Base-by-base conservation (phyloP, 495 filamentous ascomycete genomes). In the Parachaetomium inaequale region DNA sequence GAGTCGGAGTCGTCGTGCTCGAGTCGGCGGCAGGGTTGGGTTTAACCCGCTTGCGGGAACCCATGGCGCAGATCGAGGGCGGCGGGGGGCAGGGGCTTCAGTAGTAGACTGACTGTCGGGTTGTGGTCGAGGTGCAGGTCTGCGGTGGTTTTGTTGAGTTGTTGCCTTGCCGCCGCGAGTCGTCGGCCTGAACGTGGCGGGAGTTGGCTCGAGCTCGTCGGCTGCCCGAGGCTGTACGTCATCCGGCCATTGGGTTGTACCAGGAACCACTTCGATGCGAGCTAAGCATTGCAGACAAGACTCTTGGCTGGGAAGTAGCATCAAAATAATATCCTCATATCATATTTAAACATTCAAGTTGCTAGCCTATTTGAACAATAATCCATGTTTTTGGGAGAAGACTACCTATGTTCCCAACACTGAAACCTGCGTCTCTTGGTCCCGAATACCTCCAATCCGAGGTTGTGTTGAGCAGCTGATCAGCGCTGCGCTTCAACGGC, bases 1-100 rank as follows among this genome's bases (percentile, higher is more conserved):
- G 26, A 1, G 15, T 47, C 15, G 57, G 23, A 15, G 62, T 56
- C n/a, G 63, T 19, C 2, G 65, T 45, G 40, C 68, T 75, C 61
- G 69, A 62, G 28, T 67, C 66, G 1, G 55, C 29, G 32, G 69
- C 61, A 31, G 82, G 80, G 66, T 83, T 85, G 63, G 78, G 81
- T 75, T 84, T 87, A 63, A 81, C 77, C 72, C 83, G 82, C 76
- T 88, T 88, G 67, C 86, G 82, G 72, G 85, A 79, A 69, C 79
- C 82, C 86, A 82, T 84, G 50, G 55, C 55, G 57, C 55, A 28
- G 12, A 25, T 53, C 21, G 61, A 59, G 36, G 4, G 23, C 47
- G 38, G 23, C n/a, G 11, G n/a, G 21, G 25, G 31, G 29, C 6
- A 6, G 12, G n/a, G 54, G 11, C 10, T 42, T 45, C n/a, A 21